phyloP scores from a whole-genome alignment of 2,329 filamentous ascomycete genomes.

The Aspergillus sp. region DNA sequence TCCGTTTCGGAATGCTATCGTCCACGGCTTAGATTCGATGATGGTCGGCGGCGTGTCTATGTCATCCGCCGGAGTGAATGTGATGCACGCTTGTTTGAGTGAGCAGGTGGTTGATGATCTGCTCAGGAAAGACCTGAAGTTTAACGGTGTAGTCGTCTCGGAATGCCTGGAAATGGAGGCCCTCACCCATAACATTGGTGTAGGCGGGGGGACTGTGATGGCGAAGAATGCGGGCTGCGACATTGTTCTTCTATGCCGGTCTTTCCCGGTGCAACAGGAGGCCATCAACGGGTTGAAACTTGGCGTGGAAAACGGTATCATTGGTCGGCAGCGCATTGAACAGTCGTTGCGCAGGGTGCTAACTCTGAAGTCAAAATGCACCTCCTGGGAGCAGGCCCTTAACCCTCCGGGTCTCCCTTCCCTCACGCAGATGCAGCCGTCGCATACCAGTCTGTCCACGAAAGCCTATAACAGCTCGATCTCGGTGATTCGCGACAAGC shows the following conservation, averaged over 20 bases:
- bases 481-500: conserved; percentile 86
- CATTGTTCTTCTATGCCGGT: conserved; percentile 81
- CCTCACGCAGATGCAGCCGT: conserved; percentile 76
- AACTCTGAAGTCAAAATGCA: conserved; percentile 78
- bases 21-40: conserved; percentile 85
- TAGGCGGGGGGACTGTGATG: conserved; percentile 95
- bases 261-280: conserved; percentile 84
- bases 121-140: conserved; percentile 82
- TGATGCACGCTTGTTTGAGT: conserved; percentile 91
- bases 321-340: conserved; percentile 75
- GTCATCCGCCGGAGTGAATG: conserved; percentile 85
- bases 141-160: conserved; percentile 88
- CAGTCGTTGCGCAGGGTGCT: conserved; percentile 78
- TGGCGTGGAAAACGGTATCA: conserved; percentile 86
- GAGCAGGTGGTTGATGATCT: conserved; percentile 91
- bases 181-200: conserved; percentile 91
- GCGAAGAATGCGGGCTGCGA: conserved; percentile 96
- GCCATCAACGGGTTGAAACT: conserved; percentile 87
- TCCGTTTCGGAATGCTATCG: conserved; percentile 87
- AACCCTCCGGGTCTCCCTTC: conserved; percentile 77
- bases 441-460: conserved; percentile 76
- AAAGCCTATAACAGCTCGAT: conserved; percentile 91
- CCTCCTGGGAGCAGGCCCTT: conserved; percentile 88
- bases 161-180: conserved; percentile 98
- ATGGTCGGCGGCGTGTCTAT: conserved; percentile 95